Conservation (phyloP, 805 yeast species). For the Diddensiella transvaalensis region DNA sequence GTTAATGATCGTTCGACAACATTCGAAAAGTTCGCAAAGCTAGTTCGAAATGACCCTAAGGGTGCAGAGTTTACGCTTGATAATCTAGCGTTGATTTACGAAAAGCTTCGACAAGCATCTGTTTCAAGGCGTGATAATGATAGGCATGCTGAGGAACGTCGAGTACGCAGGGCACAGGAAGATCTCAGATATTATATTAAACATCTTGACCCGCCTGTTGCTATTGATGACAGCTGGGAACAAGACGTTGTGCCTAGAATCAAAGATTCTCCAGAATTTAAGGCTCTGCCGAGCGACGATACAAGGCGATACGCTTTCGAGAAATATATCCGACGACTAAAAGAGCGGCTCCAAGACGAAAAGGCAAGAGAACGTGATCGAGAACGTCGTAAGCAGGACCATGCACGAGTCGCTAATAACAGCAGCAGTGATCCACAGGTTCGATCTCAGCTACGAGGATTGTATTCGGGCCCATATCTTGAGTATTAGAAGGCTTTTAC, state of each 20-base stretch:
- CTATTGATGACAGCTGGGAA: slow-evolving; percentile 38
- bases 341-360: slow-evolving; percentile 27
- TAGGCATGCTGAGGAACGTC: slow-evolving; percentile 28
- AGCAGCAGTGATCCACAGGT: neutral
- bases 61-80: slow-evolving; percentile 18
- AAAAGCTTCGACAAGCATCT: neutral
- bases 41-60: slow-evolving; percentile 22
- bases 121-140: slow-evolving; percentile 21
- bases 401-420: neutral
- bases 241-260: slow-evolving; percentile 31
- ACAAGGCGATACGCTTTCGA: slow-evolving; percentile 34
- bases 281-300: slow-evolving; percentile 35
- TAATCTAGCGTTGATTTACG: slow-evolving; percentile 10
- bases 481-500: slow-evolving; percentile 15
- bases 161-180: slow-evolving; percentile 30
- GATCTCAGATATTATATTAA: slow-evolving; percentile 30
- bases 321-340: slow-evolving; percentile 30
- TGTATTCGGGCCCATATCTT: slow-evolving; percentile 20
- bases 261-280: slow-evolving; percentile 33
- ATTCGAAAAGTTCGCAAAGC: slow-evolving; percentile 23
- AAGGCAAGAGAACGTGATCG: slow-evolving; percentile 5
- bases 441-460: slow-evolving; percentile 12
- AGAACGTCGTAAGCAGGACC: slow-evolving; percentile 2
- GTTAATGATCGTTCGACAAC: slow-evolving; percentile 25
- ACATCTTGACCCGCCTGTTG: slow-evolving; percentile 31